Conservation (phyloP, 2,329 filamentous ascomycete genomes). For the Amauroascus niger region DNA sequence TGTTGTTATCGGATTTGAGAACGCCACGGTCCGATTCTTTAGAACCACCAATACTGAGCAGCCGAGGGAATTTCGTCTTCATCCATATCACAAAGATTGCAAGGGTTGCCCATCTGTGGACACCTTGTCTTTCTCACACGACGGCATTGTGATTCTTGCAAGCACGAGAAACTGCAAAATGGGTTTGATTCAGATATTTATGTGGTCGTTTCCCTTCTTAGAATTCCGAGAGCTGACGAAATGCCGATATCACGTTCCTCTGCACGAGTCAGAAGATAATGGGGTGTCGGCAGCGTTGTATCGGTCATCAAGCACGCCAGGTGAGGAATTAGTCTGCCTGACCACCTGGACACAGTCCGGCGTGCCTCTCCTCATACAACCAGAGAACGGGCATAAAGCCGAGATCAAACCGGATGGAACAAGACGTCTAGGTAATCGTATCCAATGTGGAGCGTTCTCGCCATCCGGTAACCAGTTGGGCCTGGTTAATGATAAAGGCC, state of each 20-base stretch:
- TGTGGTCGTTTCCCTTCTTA: conserved; percentile 33
- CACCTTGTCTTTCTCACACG: conserved; percentile 35
- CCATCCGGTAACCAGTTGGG: conserved; percentile 32
- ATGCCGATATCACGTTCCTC: conserved; percentile 33
- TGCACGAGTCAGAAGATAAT: conserved; percentile 38
- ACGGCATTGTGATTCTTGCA: conserved; percentile 34
- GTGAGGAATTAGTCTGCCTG: conserved; percentile 33
- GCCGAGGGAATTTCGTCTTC: conserved; percentile 33
- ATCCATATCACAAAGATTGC: conserved; percentile 30
- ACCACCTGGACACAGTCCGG: conserved; percentile 39
- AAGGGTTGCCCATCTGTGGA: conserved; percentile 32
- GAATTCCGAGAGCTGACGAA: conserved; percentile 29
- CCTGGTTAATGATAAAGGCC: conserved; percentile 36
- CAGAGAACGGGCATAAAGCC: conserved; percentile 30
- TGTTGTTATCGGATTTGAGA: conserved; percentile 36
- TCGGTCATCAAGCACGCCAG: conserved; percentile 26
- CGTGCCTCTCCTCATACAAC: conserved; percentile 33
- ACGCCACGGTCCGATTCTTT: conserved; percentile 35
- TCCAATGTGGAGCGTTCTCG: conserved; percentile 35
- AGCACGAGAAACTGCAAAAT: conserved; percentile 30
- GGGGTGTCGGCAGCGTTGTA: conserved; percentile 33
- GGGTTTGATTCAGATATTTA: conserved; percentile 33
- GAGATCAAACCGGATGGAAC: conserved; percentile 28
- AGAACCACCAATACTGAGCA: conserved; percentile 29
- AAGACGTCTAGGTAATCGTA: conserved; percentile 32